These are phyloP conservation scores for Phytophthora pini DNA, from an alignment of 352 stramenopile genomes.

Conservation along the genomic window DNA sequence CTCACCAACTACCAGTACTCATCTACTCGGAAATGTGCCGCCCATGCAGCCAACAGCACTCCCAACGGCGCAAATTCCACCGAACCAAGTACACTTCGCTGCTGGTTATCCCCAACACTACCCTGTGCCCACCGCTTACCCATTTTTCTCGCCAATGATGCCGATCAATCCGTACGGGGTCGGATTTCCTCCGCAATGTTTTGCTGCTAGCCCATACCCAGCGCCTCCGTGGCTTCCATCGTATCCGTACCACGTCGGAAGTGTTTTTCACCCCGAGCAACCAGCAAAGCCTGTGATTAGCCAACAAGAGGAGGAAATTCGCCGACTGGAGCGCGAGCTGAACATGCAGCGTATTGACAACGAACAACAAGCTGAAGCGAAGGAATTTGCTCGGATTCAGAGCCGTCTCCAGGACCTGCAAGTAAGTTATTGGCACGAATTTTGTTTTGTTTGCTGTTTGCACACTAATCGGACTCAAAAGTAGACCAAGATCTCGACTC, in stretches of 20 bases:
- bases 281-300: slow-evolving; percentile 13
- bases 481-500: slow-evolving; percentile 37
- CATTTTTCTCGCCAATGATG: slow-evolving; percentile 11
- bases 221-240: slow-evolving; percentile 15
- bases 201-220: slow-evolving; percentile 17
- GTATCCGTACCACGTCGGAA: slow-evolving; percentile 9
- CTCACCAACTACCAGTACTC: not conserved
- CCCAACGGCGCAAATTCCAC: not conserved
- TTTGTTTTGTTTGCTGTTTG: not conserved
- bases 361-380: slow-evolving; percentile 30
- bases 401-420: slow-evolving; percentile 28
- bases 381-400: slow-evolving; percentile 36
- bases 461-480: slow-evolving; percentile 31
- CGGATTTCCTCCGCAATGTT: slow-evolving; percentile 22
- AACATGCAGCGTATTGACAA: slow-evolving; percentile 21
- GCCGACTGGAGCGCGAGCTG: slow-evolving; percentile 34
- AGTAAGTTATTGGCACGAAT: slow-evolving; percentile 20
- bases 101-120: slow-evolving; percentile 12
- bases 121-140: slow-evolving; percentile 5
- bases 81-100: slow-evolving; percentile 9
- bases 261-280: not conserved
- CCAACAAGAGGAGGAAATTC: slow-evolving; percentile 35
- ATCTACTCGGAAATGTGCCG: slow-evolving; percentile 1
- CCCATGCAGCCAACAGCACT: not conserved
- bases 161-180: slow-evolving; percentile 24